Percentiles rank a stretch among this genome's conserved stretches.
Conservation (phyloP, 768 basidiomycete genomes). For the Auricularia sp. region DNA sequence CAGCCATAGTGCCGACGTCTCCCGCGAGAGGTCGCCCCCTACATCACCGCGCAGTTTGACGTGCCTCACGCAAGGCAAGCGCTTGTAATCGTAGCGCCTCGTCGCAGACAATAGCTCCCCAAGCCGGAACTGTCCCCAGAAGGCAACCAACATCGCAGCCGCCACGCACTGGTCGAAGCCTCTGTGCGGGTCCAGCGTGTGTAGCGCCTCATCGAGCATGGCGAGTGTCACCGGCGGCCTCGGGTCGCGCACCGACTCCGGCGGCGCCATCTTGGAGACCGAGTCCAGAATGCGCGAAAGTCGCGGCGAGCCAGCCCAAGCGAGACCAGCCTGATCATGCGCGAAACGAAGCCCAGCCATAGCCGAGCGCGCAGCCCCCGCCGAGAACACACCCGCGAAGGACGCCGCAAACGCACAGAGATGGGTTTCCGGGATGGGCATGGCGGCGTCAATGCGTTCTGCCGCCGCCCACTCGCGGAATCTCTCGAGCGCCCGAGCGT, state of each 20-base stretch:
- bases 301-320: not conserved
- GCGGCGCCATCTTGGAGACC: not conserved
- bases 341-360: not conserved
- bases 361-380: not conserved
- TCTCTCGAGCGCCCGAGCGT: not conserved
- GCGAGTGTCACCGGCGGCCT: slow-evolving; percentile 25
- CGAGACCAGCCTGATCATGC: not conserved
- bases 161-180: too few species aligned
- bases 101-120: too few species aligned
- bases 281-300: not conserved
- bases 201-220: too few species aligned
- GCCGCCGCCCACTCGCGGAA: not conserved
- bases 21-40: too few species aligned
- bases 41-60: too few species aligned
- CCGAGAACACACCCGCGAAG: not conserved
- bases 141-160: too few species aligned
- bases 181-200: too few species aligned
- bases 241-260: not conserved
- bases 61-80: too few species aligned
- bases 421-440: not conserved
- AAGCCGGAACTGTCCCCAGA: too few species aligned
- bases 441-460: not conserved
- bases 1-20: too few species aligned
- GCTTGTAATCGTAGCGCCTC: too few species aligned
- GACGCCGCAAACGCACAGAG: not conserved